Evolutionary conservation across 169 alveolate genomes (phyloP).

Genomic region (Plasmodium relictum): DNA sequence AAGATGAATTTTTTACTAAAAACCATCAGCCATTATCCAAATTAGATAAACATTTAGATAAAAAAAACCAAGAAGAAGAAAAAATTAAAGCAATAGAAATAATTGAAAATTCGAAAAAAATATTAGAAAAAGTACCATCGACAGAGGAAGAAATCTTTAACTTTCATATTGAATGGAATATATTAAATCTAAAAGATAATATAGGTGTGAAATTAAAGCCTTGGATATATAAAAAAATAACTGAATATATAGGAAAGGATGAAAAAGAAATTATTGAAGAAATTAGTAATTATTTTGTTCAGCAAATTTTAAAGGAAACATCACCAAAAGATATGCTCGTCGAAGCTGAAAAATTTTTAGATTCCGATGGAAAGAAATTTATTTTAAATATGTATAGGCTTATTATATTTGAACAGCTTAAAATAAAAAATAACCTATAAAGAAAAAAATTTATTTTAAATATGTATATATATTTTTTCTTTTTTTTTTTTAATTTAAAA

Average conservation of each 20-base stretch:
- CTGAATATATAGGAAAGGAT: conserved; percentile 90
- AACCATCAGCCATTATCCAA: conserved; percentile 46
- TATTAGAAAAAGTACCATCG: conserved; percentile 77
- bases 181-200: conserved; percentile 72
- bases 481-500: not conserved
- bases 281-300: conserved; percentile 79
- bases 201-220: conserved; percentile 83
- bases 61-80: conserved; percentile 27
- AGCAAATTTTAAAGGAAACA: conserved; percentile 83
- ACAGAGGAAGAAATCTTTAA: conserved; percentile 82
- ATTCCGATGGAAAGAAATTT: conserved; percentile 87
- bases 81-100: conserved; percentile 2
- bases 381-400: conserved; percentile 86
- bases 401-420: conserved; percentile 84
- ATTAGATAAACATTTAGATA: conserved; percentile 53
- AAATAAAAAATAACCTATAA: conserved; percentile 5
- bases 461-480: not conserved
- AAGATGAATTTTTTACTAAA: conserved; percentile 16
- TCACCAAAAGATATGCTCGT: conserved; percentile 82
- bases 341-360: conserved; percentile 88
- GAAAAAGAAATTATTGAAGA: conserved; percentile 85
- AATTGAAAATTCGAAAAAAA: conserved; percentile 39
- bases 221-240: conserved; percentile 86
- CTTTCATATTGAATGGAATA: conserved; percentile 83
- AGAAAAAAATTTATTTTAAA: not conserved